Evolutionary conservation across 371 early-diverging fungal species (phyloP), one percentile per base, ranked within the genome.

Genomic region (Zopfochytrium polystomum): DNA sequence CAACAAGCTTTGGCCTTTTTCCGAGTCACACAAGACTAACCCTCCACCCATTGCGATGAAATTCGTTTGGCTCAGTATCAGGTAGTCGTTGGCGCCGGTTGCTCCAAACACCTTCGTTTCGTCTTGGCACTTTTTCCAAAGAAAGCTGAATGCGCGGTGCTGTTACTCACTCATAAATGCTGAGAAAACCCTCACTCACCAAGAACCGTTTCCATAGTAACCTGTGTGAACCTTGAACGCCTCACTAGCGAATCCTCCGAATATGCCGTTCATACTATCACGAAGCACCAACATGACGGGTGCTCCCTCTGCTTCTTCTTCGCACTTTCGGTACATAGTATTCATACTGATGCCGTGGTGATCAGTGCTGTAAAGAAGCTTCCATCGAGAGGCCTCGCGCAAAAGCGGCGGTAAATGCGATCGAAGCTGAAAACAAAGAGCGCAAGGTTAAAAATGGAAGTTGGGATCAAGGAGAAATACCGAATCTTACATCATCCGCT

Each of bases 1-100:
- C n/a, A n/a, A n/a, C n/a, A n/a, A n/a, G n/a, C n/a, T n/a, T n/a
- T n/a, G n/a, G n/a, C n/a, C n/a, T n/a, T n/a, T n/a, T n/a, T n/a
- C n/a, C n/a, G n/a, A n/a, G n/a, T n/a, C n/a, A n/a, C n/a, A n/a
- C n/a, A n/a, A n/a, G n/a, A n/a, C n/a, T 66, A 81, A 88, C 79
- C 96, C 95, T 53, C 95, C 95, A 23, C 97, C 97, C 35, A 96
- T 70, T 0, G 94, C 94, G 43, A 96, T 83, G 62, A 86, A 92
- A 27, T 87, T 84, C 1, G 86, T 76, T 55, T 93, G 90, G 38
- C 88, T 82, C 31, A 91, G 70, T 3, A 95, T 82, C 73, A 92
- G 83, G 67, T 93, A 96, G 33, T 94, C 90, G 66, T 95, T 95
- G 34, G 79, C 80, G 33, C 93, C 95, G 7, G 93, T 87, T 80